These are phyloP conservation scores for Leccinellum rugosiceps DNA, from an alignment of 768 basidiomycete species.

Conservation along the genomic window DNA sequence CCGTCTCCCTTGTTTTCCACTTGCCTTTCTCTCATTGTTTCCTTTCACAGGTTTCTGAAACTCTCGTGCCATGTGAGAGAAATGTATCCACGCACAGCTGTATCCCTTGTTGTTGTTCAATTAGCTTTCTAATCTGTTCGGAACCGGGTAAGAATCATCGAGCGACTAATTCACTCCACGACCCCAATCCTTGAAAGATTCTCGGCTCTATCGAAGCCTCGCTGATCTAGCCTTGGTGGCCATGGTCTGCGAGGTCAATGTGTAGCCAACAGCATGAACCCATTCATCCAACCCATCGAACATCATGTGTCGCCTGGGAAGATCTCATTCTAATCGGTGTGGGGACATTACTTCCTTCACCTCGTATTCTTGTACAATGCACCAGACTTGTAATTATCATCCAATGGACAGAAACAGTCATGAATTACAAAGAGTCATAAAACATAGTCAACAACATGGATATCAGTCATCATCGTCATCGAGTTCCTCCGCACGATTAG, in stretches of 20 bases:
- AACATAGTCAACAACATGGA: neutral
- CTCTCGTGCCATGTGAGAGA: neutral
- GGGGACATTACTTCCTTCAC: constrained; percentile 21
- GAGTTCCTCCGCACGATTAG: constrained; percentile 34
- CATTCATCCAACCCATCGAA: constrained; percentile 19
- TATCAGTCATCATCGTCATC: constrained; percentile 44
- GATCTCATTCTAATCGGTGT: constrained; percentile 7
- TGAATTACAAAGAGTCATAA: neutral
- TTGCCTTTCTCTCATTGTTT: neutral
- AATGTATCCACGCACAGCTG: neutral
- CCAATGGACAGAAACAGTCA: neutral
- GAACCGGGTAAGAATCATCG: neutral
- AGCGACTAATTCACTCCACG: too few species aligned
- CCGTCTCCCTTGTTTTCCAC: constrained; percentile 30
- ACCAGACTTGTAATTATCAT: neutral
- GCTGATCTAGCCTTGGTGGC: constrained; percentile 35
- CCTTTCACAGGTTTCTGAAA: constrained; percentile 27
- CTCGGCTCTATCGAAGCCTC: constrained; percentile 60
- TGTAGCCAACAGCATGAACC: constrained; percentile 52
- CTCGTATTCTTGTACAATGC: constrained; percentile 1
- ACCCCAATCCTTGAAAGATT: neutral
- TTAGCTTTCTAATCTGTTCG: neutral
- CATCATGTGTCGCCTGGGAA: constrained; percentile 23
- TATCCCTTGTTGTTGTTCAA: constrained; percentile 1
- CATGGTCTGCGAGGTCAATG: constrained; percentile 55